These are phyloP conservation scores for Quercus rubra DNA, from an alignment of 306 rosid species.

Conservation along the genomic window DNA sequence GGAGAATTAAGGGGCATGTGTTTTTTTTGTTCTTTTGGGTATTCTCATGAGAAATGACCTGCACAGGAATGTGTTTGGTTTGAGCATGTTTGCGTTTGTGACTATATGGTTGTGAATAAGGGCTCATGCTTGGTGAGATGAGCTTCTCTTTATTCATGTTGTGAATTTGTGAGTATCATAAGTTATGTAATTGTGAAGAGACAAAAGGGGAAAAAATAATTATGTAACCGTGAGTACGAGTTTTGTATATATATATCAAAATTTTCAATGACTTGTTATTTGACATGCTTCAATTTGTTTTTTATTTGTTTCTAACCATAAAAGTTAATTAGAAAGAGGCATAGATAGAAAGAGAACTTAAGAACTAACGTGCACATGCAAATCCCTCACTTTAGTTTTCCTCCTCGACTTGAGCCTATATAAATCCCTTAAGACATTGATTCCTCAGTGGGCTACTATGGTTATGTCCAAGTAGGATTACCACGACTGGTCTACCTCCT, in stretches of 20 bases:
- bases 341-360: too few relatives aligned
- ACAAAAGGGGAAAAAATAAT: background rate
- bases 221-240: background rate
- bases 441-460: too few relatives aligned
- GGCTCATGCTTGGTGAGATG: background rate
- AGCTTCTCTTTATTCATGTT: slow-evolving; percentile 4
- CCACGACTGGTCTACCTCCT: too few relatives aligned
- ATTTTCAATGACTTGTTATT: background rate
- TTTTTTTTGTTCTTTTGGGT: background rate
- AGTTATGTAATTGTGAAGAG: background rate
- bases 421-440: too few relatives aligned
- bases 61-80: background rate
- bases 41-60: background rate
- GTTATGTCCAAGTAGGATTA: too few relatives aligned
- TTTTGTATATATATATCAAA: background rate
- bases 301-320: background rate
- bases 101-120: slow-evolving; percentile 13
- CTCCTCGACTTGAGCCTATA: too few relatives aligned
- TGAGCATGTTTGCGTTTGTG: background rate
- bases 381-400: too few relatives aligned
- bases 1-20: slow-evolving; percentile 17
- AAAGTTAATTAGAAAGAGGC: too few relatives aligned
- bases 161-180: slow-evolving; percentile 14
- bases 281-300: background rate
- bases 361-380: too few relatives aligned